Conservation (phyloP, 2,329 filamentous ascomycete genomes). For the Plenodomus tracheiphilus region DNA sequence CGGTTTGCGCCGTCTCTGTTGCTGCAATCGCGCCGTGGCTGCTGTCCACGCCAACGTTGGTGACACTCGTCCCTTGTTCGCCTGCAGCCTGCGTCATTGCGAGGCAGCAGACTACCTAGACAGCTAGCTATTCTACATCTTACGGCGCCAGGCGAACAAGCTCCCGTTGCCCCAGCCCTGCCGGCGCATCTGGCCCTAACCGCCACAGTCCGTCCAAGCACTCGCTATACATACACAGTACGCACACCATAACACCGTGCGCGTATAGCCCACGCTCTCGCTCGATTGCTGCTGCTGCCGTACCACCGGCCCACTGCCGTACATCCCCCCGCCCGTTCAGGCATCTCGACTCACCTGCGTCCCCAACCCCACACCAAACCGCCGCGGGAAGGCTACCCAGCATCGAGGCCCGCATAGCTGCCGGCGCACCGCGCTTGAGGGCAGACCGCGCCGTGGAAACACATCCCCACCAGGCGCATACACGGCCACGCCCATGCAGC, state of each 20-base stretch:
- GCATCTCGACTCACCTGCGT: conserved; percentile 13
- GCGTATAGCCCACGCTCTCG: conserved; percentile 2
- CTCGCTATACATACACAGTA: conserved; percentile 5
- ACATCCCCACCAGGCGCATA: conserved; percentile 16
- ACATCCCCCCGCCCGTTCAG: conserved; percentile 27
- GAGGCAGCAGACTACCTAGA: conserved; percentile 3
- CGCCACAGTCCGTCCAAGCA: conserved; percentile 14
- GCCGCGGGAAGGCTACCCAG: conserved; percentile 25
- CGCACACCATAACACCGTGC: conserved; percentile 1
- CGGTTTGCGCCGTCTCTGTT: conserved; percentile 2
- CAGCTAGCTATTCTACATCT: not conserved
- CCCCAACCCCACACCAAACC: conserved; percentile 25
- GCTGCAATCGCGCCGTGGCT: conserved; percentile 9
- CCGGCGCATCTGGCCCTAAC: conserved; percentile 8
- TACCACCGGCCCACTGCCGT: conserved; percentile 15
- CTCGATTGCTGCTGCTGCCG: conserved; percentile 11
- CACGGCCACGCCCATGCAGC: conserved; percentile 40
- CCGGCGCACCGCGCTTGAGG: conserved; percentile 10
- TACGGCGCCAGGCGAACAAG: not conserved
- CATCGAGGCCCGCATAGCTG: conserved; percentile 13
- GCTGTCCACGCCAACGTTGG: conserved; percentile 6
- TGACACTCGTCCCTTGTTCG: not conserved
- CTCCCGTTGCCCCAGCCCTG: conserved; percentile 9
- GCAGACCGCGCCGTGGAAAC: conserved; percentile 10
- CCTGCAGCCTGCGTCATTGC: not conserved